Conservation (phyloP, 768 basidiomycete species). For the Amanita exitialis region DNA sequence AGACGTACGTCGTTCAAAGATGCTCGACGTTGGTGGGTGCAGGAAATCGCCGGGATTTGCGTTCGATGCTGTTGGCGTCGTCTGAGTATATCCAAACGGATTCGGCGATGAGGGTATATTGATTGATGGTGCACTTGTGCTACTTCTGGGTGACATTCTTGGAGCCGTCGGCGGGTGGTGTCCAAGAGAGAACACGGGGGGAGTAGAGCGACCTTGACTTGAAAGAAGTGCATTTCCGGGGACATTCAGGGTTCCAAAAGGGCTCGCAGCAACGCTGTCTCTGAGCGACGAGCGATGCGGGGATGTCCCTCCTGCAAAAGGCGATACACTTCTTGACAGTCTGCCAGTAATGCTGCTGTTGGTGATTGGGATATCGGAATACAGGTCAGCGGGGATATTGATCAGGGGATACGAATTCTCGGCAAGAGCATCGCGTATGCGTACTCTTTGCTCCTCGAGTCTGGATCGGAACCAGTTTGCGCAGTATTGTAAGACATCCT, state of each 20-base stretch:
- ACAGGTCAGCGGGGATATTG: constrained; percentile 49
- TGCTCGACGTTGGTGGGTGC: constrained; percentile 65
- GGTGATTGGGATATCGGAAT: constrained; percentile 37
- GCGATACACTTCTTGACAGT: constrained; percentile 22
- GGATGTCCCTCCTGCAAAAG: constrained; percentile 41
- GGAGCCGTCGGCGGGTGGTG: constrained; percentile 30
- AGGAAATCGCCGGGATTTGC: constrained; percentile 53
- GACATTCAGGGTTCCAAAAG: constrained; percentile 73
- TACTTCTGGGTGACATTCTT: constrained; percentile 38
- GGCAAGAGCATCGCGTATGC: constrained; percentile 55
- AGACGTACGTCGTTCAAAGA: constrained; percentile 84
- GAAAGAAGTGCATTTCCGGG: constrained; percentile 71
- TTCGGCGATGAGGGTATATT: constrained; percentile 33
- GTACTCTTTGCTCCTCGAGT: constrained; percentile 74
- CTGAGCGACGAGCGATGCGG: constrained; percentile 46
- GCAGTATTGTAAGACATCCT: constrained; percentile 86
- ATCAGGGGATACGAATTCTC: constrained; percentile 42
- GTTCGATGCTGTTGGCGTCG: constrained; percentile 30
- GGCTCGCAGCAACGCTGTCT: constrained; percentile 48
- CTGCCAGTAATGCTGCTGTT: constrained; percentile 11
- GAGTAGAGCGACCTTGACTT: constrained; percentile 27
- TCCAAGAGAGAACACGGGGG: constrained; percentile 52
- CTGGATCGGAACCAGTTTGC: constrained; percentile 92
- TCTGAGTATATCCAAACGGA: constrained; percentile 37
- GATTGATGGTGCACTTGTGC: constrained; percentile 22